phyloP scores from a whole-genome alignment of 805 yeast species.

The Ogataea pignaliae region DNA sequence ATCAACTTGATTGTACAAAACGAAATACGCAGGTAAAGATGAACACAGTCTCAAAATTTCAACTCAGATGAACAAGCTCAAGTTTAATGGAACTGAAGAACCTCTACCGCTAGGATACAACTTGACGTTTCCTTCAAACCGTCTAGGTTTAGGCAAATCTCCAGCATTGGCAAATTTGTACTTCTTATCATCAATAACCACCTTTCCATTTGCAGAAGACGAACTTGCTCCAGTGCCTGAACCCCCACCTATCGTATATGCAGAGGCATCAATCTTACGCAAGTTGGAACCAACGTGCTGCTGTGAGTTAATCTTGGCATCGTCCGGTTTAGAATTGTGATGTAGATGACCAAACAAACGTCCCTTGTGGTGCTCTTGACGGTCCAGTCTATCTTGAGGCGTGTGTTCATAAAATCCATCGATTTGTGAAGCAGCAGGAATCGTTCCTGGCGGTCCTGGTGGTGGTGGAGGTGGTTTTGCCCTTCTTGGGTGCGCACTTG shows the following conservation, averaged over 20 bases:
- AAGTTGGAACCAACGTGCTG: constrained; percentile 46
- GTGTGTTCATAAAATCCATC: constrained; percentile 15
- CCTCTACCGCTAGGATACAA: constrained; percentile 96
- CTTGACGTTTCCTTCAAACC: constrained; percentile 65
- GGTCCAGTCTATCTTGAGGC: constrained; percentile 19
- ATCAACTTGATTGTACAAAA: too few relatives aligned
- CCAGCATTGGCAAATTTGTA: constrained; percentile 63
- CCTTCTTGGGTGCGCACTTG: neutral
- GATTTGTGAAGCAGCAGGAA: constrained; percentile 10
- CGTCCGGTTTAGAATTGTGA: constrained; percentile 26
- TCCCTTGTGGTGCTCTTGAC: constrained; percentile 11
- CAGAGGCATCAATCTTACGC: constrained; percentile 59
- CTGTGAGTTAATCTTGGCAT: constrained; percentile 33
- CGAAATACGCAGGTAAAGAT: too few relatives aligned
- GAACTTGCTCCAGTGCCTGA: constrained; percentile 10
- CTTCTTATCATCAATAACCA: constrained; percentile 65
- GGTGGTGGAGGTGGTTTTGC: constrained; percentile 20
- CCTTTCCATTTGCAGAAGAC: constrained; percentile 21
- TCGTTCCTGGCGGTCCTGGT: constrained; percentile 20
- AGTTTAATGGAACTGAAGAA: constrained; percentile 78
- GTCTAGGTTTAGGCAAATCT: constrained; percentile 85
- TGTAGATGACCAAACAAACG: constrained; percentile 12
- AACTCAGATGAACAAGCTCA: constrained; percentile 31
- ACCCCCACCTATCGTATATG: constrained; percentile 54
- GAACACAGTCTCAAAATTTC: too few relatives aligned